Evolutionary conservation across 2,329 filamentous ascomycete genomes (phyloP).

Genomic region (Talaromyces sp.): DNA sequence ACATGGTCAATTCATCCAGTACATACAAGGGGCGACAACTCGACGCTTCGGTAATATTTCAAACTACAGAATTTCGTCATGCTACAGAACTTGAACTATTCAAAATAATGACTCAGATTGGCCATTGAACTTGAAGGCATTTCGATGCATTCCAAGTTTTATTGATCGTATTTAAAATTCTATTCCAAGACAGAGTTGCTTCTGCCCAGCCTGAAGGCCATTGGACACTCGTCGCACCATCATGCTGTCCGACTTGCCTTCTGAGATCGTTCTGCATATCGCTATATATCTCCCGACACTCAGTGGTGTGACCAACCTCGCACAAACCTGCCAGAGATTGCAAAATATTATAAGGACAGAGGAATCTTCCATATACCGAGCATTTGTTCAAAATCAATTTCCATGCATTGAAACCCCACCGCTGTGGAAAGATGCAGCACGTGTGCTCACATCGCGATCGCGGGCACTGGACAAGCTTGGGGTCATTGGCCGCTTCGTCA

Average conservation of each 20-base stretch:
- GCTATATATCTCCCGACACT: conserved; percentile 49
- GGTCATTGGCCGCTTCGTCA: conserved; percentile 57
- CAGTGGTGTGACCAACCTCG: conserved; percentile 48
- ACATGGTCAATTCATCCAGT: no score
- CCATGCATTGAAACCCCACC: conserved; percentile 47
- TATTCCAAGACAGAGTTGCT: no score
- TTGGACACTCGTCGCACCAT: no score
- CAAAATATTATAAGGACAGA: conserved; percentile 50
- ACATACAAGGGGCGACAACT: no score
- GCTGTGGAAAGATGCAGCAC: conserved; percentile 54
- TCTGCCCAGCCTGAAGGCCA: no score
- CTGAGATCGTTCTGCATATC: conserved; percentile 49
- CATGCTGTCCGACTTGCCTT: conserved; percentile 40
- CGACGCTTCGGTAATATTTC: no score
- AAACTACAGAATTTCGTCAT: no score
- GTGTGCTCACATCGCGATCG: conserved; percentile 59
- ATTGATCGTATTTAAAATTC: no score
- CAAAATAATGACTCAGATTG: no score
- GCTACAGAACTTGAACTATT: no score
- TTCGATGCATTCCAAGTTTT: no score
- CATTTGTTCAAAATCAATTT: conserved; percentile 53
- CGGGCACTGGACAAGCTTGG: conserved; percentile 61
- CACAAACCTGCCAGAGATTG: conserved; percentile 50
- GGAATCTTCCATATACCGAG: conserved; percentile 51
- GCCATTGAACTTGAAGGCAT: no score